Evolutionary conservation across 139 green algal species (phyloP), one percentile per base, ranked within the genome.

Genomic region (Coelastrella sp.): DNA sequence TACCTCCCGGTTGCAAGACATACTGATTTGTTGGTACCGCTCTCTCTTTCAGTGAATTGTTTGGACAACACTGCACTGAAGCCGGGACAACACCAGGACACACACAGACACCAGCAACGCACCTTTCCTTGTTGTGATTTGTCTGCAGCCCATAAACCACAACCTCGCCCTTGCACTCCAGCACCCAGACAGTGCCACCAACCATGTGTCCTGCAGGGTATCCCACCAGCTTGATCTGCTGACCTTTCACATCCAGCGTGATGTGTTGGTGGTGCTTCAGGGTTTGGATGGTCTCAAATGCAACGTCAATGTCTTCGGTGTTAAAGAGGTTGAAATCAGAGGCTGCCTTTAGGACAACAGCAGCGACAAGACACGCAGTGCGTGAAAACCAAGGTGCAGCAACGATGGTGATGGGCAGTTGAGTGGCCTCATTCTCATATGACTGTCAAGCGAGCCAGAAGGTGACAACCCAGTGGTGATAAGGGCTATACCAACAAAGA

Each of bases 101-200:
- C n/a, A n/a, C n/a, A n/a, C n/a, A n/a, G n/a, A n/a, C n/a, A n/a
- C 35, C 62, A 34, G 15, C 68, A 7, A 17, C 68, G 35, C 57
- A 62, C 68, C 68, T 32, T 50, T 78, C 67, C 62, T 76, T n/a
- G 5, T 38, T 59, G 27, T 60, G 27, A 25, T 60, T 59, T 63
- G 27, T 35, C 4, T 60, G 25, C 41, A 79, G 41, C 41, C 32
- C 71, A 51, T 51, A 76, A 69, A 94, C 90, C 17, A 98, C 81
- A 34, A 98, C 93, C 73, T 98, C 92, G 0, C 89, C 92, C 0
- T 72, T 87, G 23, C 74, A 37, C n/a, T 63, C 50, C 1, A 91
- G 90, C 50, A 69, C 87, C 97, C 97, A 99, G 30, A 98, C 85
- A 0, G 91, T 84, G 45, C 97, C 96, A 21, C 97, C 97, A 27